Base-by-base conservation (phyloP, 495 filamentous ascomycete species). In the Penicillium pulvis region DNA sequence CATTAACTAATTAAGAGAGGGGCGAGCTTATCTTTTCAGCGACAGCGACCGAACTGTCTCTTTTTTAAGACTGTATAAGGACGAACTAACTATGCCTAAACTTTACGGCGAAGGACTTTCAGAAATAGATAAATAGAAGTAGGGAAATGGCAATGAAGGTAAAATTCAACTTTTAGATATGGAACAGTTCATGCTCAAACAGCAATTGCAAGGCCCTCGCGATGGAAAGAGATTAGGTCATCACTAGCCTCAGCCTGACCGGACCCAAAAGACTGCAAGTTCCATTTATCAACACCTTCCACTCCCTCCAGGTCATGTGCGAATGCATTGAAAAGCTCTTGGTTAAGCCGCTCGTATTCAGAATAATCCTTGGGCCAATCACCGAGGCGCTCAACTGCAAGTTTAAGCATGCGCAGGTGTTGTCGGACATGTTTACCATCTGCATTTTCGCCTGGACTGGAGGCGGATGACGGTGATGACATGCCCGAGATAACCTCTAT, bases 321-420 rank as follows among this genome's bases (percentile, higher is more conserved):
- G 31, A 60, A 71, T 41, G 62, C 48, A 10, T 48, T 39, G 57
- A 71, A 65, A 9, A 35, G 33, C 6, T 35, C 33, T 10, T 35
- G 8, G 33, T 11, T 35, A 35, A 35, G 33, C 33, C 59, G 59
- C 42, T 68, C 61, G 24, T 64, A 71, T 50, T 68, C 68, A 16
- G 63, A 52, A 36, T 66, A 71, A 4, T 68, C 68, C 57, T 71
- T 71, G 2, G 65, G 68, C 68, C 68, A 71, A 58, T 60, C 58
- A 3, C 68, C 68, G 35, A 68, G 58, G 2, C 68, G 65, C 55
- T 71, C 63, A n/a, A 71, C 56, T 1, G 68, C 65, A 20, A 62
- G 59, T 46, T 71, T 71, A 4, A 71, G 55, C 39, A 71, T 62
- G 46, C 57, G 66, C 30, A 71, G 52, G 46, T 71, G 66, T 53